Evolutionary conservation across 306 rosid species (phyloP).

Genomic region (Fragaria ananassa): DNA sequence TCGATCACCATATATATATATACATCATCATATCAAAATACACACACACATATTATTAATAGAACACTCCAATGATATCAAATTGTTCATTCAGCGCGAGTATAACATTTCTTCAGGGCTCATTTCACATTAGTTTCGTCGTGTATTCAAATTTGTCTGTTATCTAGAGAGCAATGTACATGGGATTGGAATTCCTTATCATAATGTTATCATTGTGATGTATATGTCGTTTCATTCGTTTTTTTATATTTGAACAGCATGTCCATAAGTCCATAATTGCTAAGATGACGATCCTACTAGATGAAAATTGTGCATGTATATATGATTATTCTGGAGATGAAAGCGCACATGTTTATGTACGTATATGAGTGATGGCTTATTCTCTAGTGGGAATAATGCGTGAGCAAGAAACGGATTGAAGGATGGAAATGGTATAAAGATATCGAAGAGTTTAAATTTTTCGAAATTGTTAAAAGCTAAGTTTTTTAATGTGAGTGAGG

Average conservation of each 20-base stretch:
- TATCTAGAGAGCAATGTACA: not conserved
- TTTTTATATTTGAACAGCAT: too few species aligned
- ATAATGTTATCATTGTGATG: not conserved
- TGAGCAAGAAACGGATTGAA: not conserved
- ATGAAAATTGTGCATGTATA: not conserved
- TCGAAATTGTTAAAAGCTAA: too few species aligned
- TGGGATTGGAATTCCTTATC: not conserved
- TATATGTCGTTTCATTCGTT: too few species aligned
- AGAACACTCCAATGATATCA: not conserved
- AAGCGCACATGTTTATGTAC: not conserved
- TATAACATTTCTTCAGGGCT: not conserved
- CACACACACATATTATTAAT: too few species aligned
- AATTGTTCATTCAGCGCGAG: not conserved
- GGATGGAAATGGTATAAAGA: too few species aligned
- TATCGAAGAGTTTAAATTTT: too few species aligned
- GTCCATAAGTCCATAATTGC: not conserved
- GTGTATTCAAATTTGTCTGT: not conserved
- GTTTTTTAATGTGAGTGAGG: too few species aligned
- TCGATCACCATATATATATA: not conserved
- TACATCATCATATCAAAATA: not conserved
- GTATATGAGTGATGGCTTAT: not conserved
- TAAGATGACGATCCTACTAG: not conserved
- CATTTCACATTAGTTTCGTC: not conserved
- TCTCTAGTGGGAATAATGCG: not conserved
- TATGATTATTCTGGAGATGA: too few species aligned